Evolutionary conservation across 306 rosid species (phyloP), one percentile per base, ranked within the genome.

Genomic region (Lablab purpureus): DNA sequence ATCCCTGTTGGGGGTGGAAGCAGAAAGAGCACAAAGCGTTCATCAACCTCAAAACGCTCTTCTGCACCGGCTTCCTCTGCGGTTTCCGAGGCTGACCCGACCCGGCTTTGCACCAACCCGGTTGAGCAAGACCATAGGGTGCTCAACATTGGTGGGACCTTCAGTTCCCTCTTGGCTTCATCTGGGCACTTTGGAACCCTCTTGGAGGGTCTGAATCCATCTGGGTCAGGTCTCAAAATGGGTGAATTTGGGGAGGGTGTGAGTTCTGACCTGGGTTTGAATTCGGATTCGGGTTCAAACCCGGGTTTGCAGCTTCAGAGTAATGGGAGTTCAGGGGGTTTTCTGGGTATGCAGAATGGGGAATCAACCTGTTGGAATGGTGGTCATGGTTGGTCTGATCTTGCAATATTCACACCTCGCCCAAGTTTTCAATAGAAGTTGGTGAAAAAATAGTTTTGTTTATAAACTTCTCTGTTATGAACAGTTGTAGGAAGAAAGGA

Each of bases 1-100:
- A 92, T 94, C 34, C 97, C 98, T 0, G 81, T 94, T 27, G 97
- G 98, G 1, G 98, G 98, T 19, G 98, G 97, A 52, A 88, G 85
- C 84, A 75, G 97, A 30, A 94, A 94, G 81, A 78, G 64, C 82
- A 56, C 90, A n/a, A 92, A 90, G 81, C 78, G 87, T 28, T 60
- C 91, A 0, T 86, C 32, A 75, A 30, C 41, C 60, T 28, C 85
- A 2, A 94, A 89, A 58, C 89, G 93, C 1, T 54, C 87, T 28
- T 45, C 87, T 1, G 43, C 69, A 12, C n/a, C 90, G 6, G 25
- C 88, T n/a, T 56, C 69, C 9, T 21, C 71, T n/a, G 66, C 22
- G 8, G 19, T 8, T 43, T 15, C 55, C 9, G 80, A 67, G 2
- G 0, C 71, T 17, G 80, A 56, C 34, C 76, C 64, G 76, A 74